These are phyloP conservation scores for Beauveria rudraprayagi DNA, from an alignment of 2,329 filamentous ascomycete species.

Conservation along the genomic window DNA sequence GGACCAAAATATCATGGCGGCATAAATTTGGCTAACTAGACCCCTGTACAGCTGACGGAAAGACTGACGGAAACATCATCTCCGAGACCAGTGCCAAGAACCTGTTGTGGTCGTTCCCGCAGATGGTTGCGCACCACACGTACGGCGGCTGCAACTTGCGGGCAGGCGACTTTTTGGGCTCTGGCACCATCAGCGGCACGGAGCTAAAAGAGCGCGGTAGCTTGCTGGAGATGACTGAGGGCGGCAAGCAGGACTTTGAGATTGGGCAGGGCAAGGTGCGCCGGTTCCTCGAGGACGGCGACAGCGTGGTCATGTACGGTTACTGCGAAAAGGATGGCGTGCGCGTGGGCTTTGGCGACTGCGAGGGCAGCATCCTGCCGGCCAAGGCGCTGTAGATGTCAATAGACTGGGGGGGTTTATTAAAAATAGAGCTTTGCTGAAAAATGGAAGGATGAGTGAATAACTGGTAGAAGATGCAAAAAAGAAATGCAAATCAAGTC, in stretches of 20 bases:
- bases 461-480: not conserved
- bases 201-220: constrained; percentile 31
- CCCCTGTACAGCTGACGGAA: constrained; percentile 6
- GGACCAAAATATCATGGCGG: not conserved
- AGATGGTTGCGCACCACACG: constrained; percentile 71
- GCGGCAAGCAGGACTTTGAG: constrained; percentile 35
- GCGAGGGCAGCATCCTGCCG: constrained; percentile 25
- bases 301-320: constrained; percentile 34
- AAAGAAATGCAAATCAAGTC: not conserved
- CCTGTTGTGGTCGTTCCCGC: constrained; percentile 66
- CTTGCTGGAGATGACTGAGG: constrained; percentile 37
- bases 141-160: constrained; percentile 63
- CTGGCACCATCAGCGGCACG: constrained; percentile 31
- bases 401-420: not conserved
- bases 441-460: not conserved
- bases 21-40: not conserved
- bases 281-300: constrained; percentile 38
- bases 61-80: constrained; percentile 6
- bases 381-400: constrained; percentile 8
- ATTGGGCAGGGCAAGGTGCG: constrained; percentile 32
- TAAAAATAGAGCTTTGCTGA: not conserved
- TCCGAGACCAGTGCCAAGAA: constrained; percentile 17
- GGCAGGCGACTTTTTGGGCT: constrained; percentile 63
- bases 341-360: constrained; percentile 38
- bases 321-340: constrained; percentile 23